These are phyloP conservation scores for Colletotrichum phormii DNA, from an alignment of 2,329 filamentous ascomycete genomes.

Conservation along the genomic window DNA sequence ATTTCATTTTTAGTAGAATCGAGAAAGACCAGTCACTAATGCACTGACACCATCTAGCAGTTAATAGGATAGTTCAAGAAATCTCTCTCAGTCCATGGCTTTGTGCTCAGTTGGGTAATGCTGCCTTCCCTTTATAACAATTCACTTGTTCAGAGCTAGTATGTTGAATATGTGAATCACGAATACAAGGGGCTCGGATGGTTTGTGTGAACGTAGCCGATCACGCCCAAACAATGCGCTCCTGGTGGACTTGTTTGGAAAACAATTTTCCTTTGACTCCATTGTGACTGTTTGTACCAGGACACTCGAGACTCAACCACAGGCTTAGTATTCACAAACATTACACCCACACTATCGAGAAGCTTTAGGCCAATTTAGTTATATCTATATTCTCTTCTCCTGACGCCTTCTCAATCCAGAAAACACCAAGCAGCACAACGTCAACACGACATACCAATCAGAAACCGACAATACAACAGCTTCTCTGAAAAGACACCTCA, in stretches of 20 bases:
- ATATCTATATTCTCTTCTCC: neutral
- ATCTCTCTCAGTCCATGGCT: too few species aligned
- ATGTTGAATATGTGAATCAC: too few species aligned
- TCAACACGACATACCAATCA: neutral
- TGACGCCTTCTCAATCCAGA: neutral
- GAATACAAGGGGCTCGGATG: too few species aligned
- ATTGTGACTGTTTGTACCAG: neutral
- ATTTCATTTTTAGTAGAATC: too few species aligned
- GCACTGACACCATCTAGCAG: too few species aligned
- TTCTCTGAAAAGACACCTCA: rapidly evolving
- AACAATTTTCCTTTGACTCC: neutral
- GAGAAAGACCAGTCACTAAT: too few species aligned
- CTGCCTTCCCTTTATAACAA: too few species aligned
- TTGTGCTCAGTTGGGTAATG: too few species aligned
- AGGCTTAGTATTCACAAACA: neutral
- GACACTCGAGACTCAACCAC: neutral
- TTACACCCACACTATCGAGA: neutral
- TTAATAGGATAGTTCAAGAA: too few species aligned
- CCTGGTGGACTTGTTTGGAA: neutral
- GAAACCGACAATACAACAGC: neutral
- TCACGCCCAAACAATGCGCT: neutral
- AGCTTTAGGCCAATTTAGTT: neutral
- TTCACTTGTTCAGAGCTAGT: too few species aligned
- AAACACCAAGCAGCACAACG: neutral
- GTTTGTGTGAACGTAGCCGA: neutral